These are phyloP conservation scores for Populus hybrid DNA, from an alignment of 441 rosid species.

Conservation along the genomic window DNA sequence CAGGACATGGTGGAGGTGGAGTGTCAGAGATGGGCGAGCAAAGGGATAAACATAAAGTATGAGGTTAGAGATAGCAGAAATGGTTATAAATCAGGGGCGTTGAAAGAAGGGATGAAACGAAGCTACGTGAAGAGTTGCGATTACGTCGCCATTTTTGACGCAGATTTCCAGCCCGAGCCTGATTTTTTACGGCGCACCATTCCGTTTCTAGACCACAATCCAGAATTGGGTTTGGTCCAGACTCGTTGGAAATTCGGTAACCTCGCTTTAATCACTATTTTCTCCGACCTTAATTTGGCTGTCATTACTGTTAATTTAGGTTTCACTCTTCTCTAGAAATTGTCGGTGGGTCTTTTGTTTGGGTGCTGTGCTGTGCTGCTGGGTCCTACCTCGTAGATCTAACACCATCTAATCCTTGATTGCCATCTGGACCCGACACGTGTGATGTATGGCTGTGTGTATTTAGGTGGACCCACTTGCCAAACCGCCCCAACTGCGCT, in stretches of 20 bases:
- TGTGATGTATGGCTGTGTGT: not conserved
- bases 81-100: constrained; percentile 94
- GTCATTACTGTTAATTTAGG: not conserved
- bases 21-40: constrained; percentile 90
- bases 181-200: constrained; percentile 82
- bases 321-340: constrained; percentile 5
- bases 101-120: constrained; percentile 86
- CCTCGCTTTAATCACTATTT: not conserved
- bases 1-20: constrained; percentile 83
- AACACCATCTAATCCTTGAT: constrained; percentile 14
- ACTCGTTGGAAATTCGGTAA: constrained; percentile 97
- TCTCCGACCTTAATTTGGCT: not conserved
- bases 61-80: constrained; percentile 78
- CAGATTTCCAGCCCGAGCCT: constrained; percentile 91
- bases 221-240: constrained; percentile 74
- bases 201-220: constrained; percentile 76
- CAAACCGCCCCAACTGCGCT: not conserved
- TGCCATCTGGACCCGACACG: constrained; percentile 25
- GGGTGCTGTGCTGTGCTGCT: not conserved
- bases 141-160: constrained; percentile 85
- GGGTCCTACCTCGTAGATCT: constrained; percentile 27
- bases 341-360: constrained; percentile 42
- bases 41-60: constrained; percentile 85
- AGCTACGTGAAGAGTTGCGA: constrained; percentile 83
- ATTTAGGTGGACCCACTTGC: not conserved